Conservation (phyloP, 768 basidiomycete genomes). For the Russula compacta region DNA sequence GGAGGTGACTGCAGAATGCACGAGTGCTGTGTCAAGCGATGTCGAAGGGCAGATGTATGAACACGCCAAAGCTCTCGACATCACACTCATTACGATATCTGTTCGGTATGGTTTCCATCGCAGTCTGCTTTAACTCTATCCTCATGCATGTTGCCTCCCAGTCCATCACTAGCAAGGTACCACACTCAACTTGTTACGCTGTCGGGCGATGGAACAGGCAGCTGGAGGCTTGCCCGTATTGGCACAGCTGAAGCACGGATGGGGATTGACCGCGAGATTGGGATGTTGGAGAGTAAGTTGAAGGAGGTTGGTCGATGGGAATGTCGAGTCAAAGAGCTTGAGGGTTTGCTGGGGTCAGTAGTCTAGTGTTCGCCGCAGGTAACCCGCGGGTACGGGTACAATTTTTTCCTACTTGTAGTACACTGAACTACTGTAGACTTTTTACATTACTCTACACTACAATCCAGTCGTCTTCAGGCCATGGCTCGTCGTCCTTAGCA, state of each 20-base stretch:
- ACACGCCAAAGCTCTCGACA: constrained; percentile 77
- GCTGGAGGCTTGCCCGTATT: constrained; percentile 64
- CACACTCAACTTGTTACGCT: constrained; percentile 82
- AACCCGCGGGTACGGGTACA: no score
- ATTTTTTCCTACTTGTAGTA: no score
- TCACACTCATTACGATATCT: constrained; percentile 90
- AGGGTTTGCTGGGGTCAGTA: constrained; percentile 47
- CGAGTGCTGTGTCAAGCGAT: constrained; percentile 91
- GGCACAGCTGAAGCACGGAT: constrained; percentile 66
- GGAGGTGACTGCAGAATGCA: constrained; percentile 57
- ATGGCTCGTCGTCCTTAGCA: no score
- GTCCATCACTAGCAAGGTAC: constrained; percentile 81
- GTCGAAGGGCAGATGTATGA: constrained; percentile 97
- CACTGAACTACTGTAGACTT: no score
- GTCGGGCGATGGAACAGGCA: constrained; percentile 56
- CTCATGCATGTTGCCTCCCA: constrained; percentile 22
- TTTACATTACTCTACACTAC: no score
- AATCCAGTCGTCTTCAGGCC: no score
- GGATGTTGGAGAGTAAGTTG: constrained; percentile 52
- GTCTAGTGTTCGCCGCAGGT: no score
- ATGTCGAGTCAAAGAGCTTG: constrained; percentile 52
- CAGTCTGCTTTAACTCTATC: background rate
- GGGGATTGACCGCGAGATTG: constrained; percentile 70
- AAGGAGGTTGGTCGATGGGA: constrained; percentile 71
- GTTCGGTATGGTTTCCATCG: constrained; percentile 44